Conservation (phyloP, 306 rosid genomes). For the Morella rubra region DNA sequence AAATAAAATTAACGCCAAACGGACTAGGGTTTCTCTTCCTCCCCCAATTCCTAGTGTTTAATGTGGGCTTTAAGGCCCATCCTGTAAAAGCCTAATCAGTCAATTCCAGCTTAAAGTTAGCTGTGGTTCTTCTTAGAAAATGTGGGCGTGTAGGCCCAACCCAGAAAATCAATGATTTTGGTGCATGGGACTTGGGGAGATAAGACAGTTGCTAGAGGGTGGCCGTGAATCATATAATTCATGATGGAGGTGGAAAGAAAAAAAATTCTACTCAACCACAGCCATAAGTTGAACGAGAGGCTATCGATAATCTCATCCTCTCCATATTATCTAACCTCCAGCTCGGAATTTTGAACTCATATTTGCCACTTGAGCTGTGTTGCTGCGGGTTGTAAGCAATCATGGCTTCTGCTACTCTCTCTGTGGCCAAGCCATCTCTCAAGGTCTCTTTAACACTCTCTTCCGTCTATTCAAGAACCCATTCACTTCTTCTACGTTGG, state of each 20-base stretch:
- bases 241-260: not conserved
- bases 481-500: not conserved
- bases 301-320: conserved; percentile 26
- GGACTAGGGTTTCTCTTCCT: no score
- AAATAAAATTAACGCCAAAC: no score
- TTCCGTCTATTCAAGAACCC: not conserved
- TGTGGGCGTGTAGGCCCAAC: not conserved
- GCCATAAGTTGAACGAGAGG: conserved; percentile 15
- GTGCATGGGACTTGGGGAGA: not conserved
- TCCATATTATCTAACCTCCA: conserved; percentile 11
- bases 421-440: conserved; percentile 84
- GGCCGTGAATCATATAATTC: not conserved
- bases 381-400: conserved; percentile 8
- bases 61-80: not conserved
- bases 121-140: no score
- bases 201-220: not conserved
- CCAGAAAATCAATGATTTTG: no score
- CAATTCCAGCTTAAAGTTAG: no score
- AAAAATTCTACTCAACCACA: conserved; percentile 5
- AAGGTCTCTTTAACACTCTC: conserved; percentile 50
- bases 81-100: not conserved
- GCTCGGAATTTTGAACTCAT: conserved; percentile 1
- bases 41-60: not conserved
- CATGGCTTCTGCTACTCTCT: conserved; percentile 96
- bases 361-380: conserved; percentile 13